Evolutionary conservation across 257 asterid genomes (phyloP).

Genomic region (Salvia rosmarinus): DNA sequence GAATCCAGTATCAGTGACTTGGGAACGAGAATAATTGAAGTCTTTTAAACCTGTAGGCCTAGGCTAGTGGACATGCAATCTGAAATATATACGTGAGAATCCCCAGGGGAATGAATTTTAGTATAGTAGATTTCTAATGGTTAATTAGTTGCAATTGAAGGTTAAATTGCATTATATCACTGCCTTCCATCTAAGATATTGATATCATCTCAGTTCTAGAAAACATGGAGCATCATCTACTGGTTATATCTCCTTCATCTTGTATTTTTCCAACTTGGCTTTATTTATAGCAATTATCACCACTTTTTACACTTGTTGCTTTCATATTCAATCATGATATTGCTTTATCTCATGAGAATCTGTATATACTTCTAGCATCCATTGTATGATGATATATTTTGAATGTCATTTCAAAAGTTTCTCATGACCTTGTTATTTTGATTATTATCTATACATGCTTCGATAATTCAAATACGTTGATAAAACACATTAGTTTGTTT

Average conservation of each 20-base stretch:
- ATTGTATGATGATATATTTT: slow-evolving; percentile 16
- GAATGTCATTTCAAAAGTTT: not conserved
- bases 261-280: slow-evolving; percentile 12
- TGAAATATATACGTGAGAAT: not conserved
- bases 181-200: not conserved
- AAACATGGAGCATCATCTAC: not conserved
- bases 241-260: not conserved
- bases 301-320: not conserved
- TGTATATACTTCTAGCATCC: not conserved
- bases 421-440: not conserved
- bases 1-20: slow-evolving; percentile 1
- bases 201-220: not conserved
- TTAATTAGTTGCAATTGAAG: slow-evolving; percentile 11
- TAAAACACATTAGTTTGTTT: slow-evolving; percentile 4
- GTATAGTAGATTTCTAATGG: not conserved
- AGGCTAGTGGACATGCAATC: not conserved
- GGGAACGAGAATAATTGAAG: not conserved
- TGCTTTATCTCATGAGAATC: not conserved
- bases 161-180: not conserved
- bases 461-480: not conserved
- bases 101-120: not conserved
- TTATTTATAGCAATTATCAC: not conserved
- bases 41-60: slow-evolving; percentile 8
- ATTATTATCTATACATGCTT: not conserved
- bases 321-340: slow-evolving; percentile 2